These are phyloP conservation scores for Pelargonium fulgidum DNA, from an alignment of 441 rosid species.

Conservation along the genomic window DNA sequence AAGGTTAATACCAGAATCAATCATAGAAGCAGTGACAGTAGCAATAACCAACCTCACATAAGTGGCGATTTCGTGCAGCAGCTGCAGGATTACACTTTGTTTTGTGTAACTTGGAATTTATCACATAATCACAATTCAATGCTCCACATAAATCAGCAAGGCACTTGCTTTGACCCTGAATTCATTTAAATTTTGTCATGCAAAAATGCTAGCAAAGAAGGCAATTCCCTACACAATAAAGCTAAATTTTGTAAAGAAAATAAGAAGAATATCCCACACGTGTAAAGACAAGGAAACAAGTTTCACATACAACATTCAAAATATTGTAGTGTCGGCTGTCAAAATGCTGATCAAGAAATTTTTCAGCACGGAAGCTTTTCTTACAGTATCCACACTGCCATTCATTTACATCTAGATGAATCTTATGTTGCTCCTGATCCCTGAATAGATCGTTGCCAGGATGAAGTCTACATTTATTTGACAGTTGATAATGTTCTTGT, in stretches of 20 bases:
- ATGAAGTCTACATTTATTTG: constrained; percentile 71
- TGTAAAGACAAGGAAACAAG: constrained; percentile 23
- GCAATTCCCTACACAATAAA: neutral
- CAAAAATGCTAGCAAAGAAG: neutral
- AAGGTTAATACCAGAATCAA: constrained; percentile 11
- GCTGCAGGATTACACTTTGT: constrained; percentile 91
- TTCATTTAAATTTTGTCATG: constrained; percentile 25
- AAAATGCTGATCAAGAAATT: constrained; percentile 80
- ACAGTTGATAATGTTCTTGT: constrained; percentile 53
- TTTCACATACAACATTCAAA: constrained; percentile 64
- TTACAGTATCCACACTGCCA: constrained; percentile 95
- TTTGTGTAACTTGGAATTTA: constrained; percentile 53
- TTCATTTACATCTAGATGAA: constrained; percentile 64
- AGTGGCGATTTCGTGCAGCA: constrained; percentile 67
- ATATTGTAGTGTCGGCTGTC: constrained; percentile 67
- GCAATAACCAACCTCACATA: constrained; percentile 68
- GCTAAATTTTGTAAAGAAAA: neutral
- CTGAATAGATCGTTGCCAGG: constrained; percentile 69
- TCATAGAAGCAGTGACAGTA: constrained; percentile 10
- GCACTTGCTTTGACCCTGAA: constrained; percentile 72
- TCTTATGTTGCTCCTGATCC: constrained; percentile 87
- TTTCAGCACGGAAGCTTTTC: constrained; percentile 83
- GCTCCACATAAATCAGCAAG: constrained; percentile 94
- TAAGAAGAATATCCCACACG: neutral
- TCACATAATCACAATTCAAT: constrained; percentile 74